phyloP scores from a whole-genome alignment of 768 basidiomycete species.

The Tremella fuciformis region DNA sequence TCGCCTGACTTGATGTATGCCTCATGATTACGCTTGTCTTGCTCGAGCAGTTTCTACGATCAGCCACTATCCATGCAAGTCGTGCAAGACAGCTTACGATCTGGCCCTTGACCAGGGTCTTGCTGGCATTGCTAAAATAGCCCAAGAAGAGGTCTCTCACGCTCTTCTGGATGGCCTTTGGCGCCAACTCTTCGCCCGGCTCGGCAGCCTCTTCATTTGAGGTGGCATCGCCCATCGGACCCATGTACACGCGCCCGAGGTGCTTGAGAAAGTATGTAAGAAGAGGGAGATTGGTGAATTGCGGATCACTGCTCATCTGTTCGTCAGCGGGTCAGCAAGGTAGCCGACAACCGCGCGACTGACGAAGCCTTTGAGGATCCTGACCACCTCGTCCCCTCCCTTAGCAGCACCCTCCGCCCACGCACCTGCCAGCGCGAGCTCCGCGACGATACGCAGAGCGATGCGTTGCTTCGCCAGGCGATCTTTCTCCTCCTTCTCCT shows the following conservation, averaged over 20 bases:
- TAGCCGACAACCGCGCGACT: slow-evolving; percentile 39
- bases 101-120: slow-evolving; percentile 87
- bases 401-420: slow-evolving; percentile 65
- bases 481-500: slow-evolving; percentile 84
- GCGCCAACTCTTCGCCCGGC: slow-evolving; percentile 68
- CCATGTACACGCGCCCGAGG: slow-evolving; percentile 83
- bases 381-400: slow-evolving; percentile 76
- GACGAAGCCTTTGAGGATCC: slow-evolving; percentile 77
- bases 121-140: slow-evolving; percentile 86
- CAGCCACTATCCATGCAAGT: background rate
- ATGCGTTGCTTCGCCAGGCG: slow-evolving; percentile 79
- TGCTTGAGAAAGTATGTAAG: slow-evolving; percentile 88
- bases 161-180: slow-evolving; percentile 78
- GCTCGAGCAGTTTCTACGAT: slow-evolving; percentile 83
- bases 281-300: slow-evolving; percentile 80
- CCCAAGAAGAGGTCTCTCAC: slow-evolving; percentile 90
- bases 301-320: slow-evolving; percentile 83
- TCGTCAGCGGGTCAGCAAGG: slow-evolving; percentile 10
- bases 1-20: slow-evolving; percentile 99
- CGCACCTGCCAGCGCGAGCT: slow-evolving; percentile 84
- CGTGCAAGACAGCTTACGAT: slow-evolving; percentile 59
- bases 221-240: slow-evolving; percentile 49
- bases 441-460: slow-evolving; percentile 78
- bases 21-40: slow-evolving; percentile 94
- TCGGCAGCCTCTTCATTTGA: slow-evolving; percentile 19